Base-by-base conservation (phyloP, 805 yeast species). In the Metschnikowia anglica region DNA sequence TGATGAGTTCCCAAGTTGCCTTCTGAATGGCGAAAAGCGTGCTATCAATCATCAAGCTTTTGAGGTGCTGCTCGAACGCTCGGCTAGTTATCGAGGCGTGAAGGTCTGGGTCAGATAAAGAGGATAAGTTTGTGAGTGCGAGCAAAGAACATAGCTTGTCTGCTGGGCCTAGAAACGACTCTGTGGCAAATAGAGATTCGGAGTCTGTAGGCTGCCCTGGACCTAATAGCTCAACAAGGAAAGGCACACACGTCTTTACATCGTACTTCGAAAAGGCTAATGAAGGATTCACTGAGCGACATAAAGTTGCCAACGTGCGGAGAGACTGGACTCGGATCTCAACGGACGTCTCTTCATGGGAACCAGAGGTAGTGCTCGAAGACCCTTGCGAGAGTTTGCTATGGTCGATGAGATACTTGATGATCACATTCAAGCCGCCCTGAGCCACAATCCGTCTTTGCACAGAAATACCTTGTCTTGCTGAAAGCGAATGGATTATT, bases 91-190 rank as follows among this genome's bases (percentile, higher is more conserved):
- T 59, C 34, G 63, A 59, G 4, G 72, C 63, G 10, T 60, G 66
- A 20, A 73, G 62, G 8, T 72, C 70, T 4, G 69, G 65, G 9
- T 66, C 67, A 2, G 70, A 46, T 15, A 41, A 24, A 0, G 87
- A 72, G 0, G 88, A 76, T 6, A 83, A 50, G 59, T 85, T 86
- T 1, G 91, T 85, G 21, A 85, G 67, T 0, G 90, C 87, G 17
- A 82, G 56, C 29, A 86, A 62, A 0, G 81, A 66, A 52, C 81
- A 84, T 50, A 73, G 76, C 16, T 73, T 70, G 44, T 77, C 83
- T 11, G 73, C 50, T 3, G 50, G 48, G 1, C 70, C 60, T 15
- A 67, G 47, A 16, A 31, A 29, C 10, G 37, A 26, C 3, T 13
- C 34, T n/a, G 29, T 26, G 9, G 29, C 29, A 9, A 26, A 16